Percentiles rank a stretch among this genome's conserved stretches.
phyloP scores from a whole-genome alignment of 2,329 filamentous ascomycete genomes.

The Blastomyces percursus region DNA sequence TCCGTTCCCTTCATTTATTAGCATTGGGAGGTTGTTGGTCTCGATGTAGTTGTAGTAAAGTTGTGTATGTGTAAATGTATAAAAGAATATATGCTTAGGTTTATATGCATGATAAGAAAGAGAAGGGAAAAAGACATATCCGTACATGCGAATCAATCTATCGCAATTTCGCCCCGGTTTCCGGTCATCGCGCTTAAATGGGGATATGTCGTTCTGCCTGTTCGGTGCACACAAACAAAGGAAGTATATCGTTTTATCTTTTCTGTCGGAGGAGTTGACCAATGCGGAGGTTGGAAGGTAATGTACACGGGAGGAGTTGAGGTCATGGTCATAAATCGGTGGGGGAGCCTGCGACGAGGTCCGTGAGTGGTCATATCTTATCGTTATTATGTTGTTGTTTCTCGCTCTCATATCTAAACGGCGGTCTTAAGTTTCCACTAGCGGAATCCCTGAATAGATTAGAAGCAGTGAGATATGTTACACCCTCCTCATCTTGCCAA shows the following conservation, averaged over 20 bases:
- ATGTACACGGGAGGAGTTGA: too few species aligned
- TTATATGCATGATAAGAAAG: background rate
- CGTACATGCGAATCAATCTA: background rate
- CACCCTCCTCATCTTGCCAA: background rate
- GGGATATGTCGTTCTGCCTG: background rate
- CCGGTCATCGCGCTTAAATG: background rate
- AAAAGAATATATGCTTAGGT: background rate
- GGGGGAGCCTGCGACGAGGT: background rate
- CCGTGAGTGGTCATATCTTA: background rate
- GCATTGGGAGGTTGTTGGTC: background rate
- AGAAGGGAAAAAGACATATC: background rate
- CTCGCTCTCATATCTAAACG: background rate
- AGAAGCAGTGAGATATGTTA: background rate
- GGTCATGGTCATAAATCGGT: background rate
- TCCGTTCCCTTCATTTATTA: background rate
- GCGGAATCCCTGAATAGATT: background rate
- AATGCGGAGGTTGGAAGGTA: background rate
- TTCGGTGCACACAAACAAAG: background rate
- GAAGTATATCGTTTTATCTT: background rate
- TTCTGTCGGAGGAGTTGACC: background rate
- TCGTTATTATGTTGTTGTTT: background rate
- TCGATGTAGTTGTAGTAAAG: background rate
- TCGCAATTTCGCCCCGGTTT: background rate
- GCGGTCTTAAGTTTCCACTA: background rate
- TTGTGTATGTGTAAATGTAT: too few species aligned